phyloP scores from a whole-genome alignment of 257 asterid species.

The Rubia yunnanensis region DNA sequence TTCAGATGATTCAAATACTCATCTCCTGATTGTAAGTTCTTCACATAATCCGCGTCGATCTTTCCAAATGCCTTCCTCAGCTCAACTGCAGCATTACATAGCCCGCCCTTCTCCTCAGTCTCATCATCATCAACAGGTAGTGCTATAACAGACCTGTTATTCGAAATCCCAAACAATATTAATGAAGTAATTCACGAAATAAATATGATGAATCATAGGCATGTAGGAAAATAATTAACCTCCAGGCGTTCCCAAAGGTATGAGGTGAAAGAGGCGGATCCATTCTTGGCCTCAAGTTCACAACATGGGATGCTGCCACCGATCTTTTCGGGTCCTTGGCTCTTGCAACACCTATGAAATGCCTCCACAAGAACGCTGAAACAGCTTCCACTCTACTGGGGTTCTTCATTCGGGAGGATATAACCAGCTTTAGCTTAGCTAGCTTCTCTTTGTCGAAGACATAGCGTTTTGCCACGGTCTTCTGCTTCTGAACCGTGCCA shows the following conservation, averaged over 20 bases:
- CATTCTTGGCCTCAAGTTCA: slow-evolving; percentile 27
- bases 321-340: neutral
- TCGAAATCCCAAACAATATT: too few species aligned
- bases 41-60: slow-evolving; percentile 18
- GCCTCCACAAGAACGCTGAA: slow-evolving; percentile 34
- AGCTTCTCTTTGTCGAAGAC: slow-evolving; percentile 29
- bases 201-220: too few species aligned
- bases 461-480: slow-evolving; percentile 15
- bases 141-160: slow-evolving; percentile 14
- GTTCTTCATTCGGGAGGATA: slow-evolving; percentile 6
- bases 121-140: neutral
- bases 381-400: slow-evolving; percentile 47
- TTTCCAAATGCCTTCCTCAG: slow-evolving; percentile 26
- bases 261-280: slow-evolving; percentile 17
- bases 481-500: slow-evolving; percentile 9
- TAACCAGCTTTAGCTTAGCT: slow-evolving; percentile 12
- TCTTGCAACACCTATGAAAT: slow-evolving; percentile 11
- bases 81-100: slow-evolving; percentile 11
- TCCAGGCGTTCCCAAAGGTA: slow-evolving; percentile 21
- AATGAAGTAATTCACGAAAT: too few species aligned
- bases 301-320: slow-evolving; percentile 22
- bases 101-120: neutral
- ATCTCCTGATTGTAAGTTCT: slow-evolving; percentile 7
- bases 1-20: slow-evolving; percentile 9
- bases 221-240: too few species aligned